Conservation (phyloP, 2,329 filamentous ascomycete genomes). For the Sporothrix brasiliensis region DNA sequence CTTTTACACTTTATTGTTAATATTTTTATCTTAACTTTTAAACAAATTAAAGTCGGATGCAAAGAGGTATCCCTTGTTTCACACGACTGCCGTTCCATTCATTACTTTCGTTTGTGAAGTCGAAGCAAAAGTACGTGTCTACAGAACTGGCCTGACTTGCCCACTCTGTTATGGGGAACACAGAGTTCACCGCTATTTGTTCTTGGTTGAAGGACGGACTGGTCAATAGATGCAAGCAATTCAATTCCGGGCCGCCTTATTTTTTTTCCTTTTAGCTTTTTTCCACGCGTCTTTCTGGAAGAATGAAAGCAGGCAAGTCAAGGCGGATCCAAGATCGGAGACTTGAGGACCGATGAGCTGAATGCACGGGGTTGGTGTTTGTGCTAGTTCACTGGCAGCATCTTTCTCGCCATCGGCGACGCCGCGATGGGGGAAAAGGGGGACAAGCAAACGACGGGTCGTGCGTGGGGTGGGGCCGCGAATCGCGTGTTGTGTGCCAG, state of each 20-base stretch:
- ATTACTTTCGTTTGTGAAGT: too few species aligned
- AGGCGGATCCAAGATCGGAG: too few species aligned
- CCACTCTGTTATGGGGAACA: too few species aligned
- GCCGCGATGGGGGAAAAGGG: conserved; percentile 11
- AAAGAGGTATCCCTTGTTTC: not conserved
- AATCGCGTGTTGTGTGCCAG: not conserved
- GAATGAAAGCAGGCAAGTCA: not conserved
- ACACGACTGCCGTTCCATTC: not conserved
- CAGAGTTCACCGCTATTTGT: not conserved
- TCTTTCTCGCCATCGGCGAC: not conserved
- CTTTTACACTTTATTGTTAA: conserved; percentile 18
- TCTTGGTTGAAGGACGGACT: not conserved
- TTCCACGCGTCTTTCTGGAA: conserved; percentile 14
- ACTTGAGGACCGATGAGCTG: not conserved
- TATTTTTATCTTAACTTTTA: not conserved
- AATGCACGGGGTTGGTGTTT: conserved; percentile 5
- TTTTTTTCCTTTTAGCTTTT: not conserved
- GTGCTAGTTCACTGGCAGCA: not conserved
- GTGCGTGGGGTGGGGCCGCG: not conserved
- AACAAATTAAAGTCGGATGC: not conserved
- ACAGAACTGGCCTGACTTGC: too few species aligned
- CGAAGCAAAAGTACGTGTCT: too few species aligned
- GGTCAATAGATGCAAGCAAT: not conserved
- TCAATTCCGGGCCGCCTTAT: not conserved
- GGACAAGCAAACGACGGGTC: not conserved